Percentiles rank a stretch among this genome's conserved stretches.
These are phyloP conservation scores for Danielia oregonensis DNA, from an alignment of 805 yeast genomes.

Conservation along the genomic window DNA sequence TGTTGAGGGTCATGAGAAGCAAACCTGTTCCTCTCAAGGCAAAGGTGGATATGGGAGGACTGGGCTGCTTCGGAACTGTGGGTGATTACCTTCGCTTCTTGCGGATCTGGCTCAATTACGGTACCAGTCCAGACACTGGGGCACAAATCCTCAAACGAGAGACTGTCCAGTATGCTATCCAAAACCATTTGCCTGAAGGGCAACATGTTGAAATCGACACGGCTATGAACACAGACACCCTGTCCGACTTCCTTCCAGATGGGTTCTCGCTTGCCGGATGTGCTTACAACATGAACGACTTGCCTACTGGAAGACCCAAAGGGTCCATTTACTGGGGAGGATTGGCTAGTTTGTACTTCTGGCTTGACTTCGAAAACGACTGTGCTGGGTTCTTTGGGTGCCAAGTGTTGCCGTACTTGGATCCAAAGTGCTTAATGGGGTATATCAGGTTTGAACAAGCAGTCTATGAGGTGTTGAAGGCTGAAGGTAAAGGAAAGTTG, in stretches of 20 bases:
- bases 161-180: conserved; percentile 29
- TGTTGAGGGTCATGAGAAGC: conserved; percentile 3
- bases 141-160: conserved; percentile 22
- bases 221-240: conserved; percentile 13
- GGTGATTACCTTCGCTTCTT: conserved; percentile 37
- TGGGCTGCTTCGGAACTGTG: conserved; percentile 36
- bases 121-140: conserved; percentile 37
- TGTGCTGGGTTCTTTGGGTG: conserved; percentile 39
- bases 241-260: conserved; percentile 13
- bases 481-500: not conserved
- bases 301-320: conserved; percentile 33
- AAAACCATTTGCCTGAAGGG: conserved; percentile 28
- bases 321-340: conserved; percentile 40
- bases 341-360: conserved; percentile 35
- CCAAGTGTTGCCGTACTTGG: conserved; percentile 34
- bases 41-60: conserved; percentile 41
- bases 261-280: conserved; percentile 33
- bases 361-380: conserved; percentile 37
- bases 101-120: conserved; percentile 38
- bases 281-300: conserved; percentile 21
- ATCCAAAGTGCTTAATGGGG: conserved; percentile 12
- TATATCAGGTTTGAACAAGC: conserved; percentile 12
- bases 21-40: conserved; percentile 13
- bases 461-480: conserved; percentile 6
- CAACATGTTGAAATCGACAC: conserved; percentile 14